A percentile compares a stretch with the other conserved stretches of the same genome.
Conservation (phyloP, 805 yeast species). For the Pichia manshurica region DNA sequence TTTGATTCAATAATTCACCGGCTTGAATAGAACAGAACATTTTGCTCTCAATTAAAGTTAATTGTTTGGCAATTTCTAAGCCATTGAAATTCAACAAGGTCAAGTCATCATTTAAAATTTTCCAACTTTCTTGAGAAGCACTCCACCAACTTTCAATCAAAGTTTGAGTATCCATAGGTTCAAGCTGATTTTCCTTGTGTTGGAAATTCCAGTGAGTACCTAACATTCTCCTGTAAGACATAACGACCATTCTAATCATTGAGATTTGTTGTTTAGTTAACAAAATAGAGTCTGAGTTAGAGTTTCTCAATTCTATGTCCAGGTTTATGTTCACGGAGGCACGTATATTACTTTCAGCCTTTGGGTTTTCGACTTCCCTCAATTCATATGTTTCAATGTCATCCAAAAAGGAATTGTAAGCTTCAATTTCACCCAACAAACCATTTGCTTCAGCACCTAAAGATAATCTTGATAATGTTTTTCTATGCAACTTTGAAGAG, state of each 20-base stretch:
- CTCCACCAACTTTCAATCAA: slow-evolving; percentile 44
- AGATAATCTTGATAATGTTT: slow-evolving; percentile 26
- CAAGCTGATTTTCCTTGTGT: slow-evolving; percentile 14
- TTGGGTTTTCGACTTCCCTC: slow-evolving; percentile 18
- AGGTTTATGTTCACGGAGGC: slow-evolving; percentile 25
- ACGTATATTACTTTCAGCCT: slow-evolving; percentile 13
- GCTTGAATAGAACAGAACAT: slow-evolving; percentile 59
- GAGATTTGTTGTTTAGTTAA: slow-evolving; percentile 35
- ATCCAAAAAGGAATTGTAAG: slow-evolving; percentile 29
- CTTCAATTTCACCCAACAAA: slow-evolving; percentile 25
- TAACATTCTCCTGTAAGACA: slow-evolving; percentile 49
- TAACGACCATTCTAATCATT: slow-evolving; percentile 45
- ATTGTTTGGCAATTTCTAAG: slow-evolving; percentile 69
- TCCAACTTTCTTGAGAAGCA: slow-evolving; percentile 54
- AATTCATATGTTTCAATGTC: slow-evolving; percentile 31
- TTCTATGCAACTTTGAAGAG: slow-evolving; percentile 30
- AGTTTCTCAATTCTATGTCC: slow-evolving; percentile 25
- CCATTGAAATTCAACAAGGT: slow-evolving; percentile 57
- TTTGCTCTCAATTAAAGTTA: slow-evolving; percentile 65
- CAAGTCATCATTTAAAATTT: slow-evolving; percentile 46
- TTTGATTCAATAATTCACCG: slow-evolving; percentile 61
- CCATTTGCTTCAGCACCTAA: slow-evolving; percentile 16
- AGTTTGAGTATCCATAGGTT: slow-evolving; percentile 30
- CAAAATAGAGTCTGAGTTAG: slow-evolving; percentile 19
- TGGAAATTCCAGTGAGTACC: slow-evolving; percentile 39